Percentiles rank a stretch among this genome's conserved stretches.
These are phyloP conservation scores for Fonsecaea monophora DNA, from an alignment of 2,329 filamentous ascomycete species.

Conservation along the genomic window DNA sequence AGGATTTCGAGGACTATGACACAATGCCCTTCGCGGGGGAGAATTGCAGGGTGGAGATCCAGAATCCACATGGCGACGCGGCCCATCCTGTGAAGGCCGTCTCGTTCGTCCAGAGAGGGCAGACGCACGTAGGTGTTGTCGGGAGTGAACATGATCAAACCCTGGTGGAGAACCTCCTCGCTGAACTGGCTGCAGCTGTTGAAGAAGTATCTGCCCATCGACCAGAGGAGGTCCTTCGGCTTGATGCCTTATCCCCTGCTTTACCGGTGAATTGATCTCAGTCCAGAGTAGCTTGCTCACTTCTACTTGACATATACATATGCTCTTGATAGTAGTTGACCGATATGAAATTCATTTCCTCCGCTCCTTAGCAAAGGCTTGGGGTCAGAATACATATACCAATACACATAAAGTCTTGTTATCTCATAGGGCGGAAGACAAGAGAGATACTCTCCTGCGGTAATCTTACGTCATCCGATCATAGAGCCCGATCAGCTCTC, in stretches of 20 bases:
- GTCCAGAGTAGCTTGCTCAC: background rate
- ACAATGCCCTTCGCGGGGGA: conserved; percentile 49
- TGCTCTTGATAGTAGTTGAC: background rate
- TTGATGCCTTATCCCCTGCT: background rate
- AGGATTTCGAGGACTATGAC: conserved; percentile 68
- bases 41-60: conserved; percentile 60
- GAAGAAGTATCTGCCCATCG: background rate
- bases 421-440: no score
- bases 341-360: background rate
- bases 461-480: no score
- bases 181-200: background rate
- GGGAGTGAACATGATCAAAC: conserved; percentile 60
- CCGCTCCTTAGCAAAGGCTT: background rate
- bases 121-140: conserved; percentile 64
- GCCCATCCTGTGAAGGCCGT: conserved; percentile 66
- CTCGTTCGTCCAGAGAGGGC: conserved; percentile 62
- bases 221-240: background rate
- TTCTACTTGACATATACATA: background rate
- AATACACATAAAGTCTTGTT: no score
- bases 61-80: conserved; percentile 66
- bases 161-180: background rate
- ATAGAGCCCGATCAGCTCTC: no score
- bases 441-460: no score
- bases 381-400: no score
- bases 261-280: background rate